phyloP scores from a whole-genome alignment of 2,329 filamentous ascomycete genomes.

The Colletotrichum incanum region DNA sequence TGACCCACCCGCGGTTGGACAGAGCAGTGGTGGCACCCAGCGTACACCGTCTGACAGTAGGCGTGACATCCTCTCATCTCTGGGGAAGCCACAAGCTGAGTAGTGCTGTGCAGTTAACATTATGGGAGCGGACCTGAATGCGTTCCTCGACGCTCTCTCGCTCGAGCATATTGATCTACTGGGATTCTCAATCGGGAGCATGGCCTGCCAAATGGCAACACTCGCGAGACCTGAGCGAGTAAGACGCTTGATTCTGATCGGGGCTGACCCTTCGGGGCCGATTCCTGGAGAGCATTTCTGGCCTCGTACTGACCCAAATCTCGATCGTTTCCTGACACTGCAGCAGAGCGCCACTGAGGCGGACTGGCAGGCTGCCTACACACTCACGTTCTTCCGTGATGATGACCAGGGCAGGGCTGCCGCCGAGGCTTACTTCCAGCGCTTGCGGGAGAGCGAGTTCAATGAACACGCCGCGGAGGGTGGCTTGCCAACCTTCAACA shows the following conservation, averaged over 20 bases:
- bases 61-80: background rate
- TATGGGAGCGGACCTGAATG: constrained; percentile 31
- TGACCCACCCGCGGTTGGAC: constrained; percentile 29
- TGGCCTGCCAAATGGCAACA: constrained; percentile 30
- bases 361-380: constrained; percentile 25
- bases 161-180: constrained; percentile 29
- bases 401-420: constrained; percentile 20
- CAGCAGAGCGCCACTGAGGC: constrained; percentile 22
- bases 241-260: constrained; percentile 20
- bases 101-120: constrained; percentile 5
- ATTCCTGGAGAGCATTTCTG: constrained; percentile 27
- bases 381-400: constrained; percentile 26
- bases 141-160: constrained; percentile 27
- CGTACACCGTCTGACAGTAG: constrained; percentile 26
- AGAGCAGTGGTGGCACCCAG: constrained; percentile 14
- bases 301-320: constrained; percentile 28
- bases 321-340: constrained; percentile 24
- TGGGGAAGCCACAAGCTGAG: background rate
- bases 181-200: constrained; percentile 28
- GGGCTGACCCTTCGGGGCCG: constrained; percentile 10
- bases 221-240: constrained; percentile 18
- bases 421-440: constrained; percentile 15
- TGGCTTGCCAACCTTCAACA: constrained; percentile 16
- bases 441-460: constrained; percentile 29
- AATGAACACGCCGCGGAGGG: constrained; percentile 16